These are phyloP conservation scores for Aristolochia californica DNA, from an alignment of 164 flowering plant genomes.

Conservation along the genomic window DNA sequence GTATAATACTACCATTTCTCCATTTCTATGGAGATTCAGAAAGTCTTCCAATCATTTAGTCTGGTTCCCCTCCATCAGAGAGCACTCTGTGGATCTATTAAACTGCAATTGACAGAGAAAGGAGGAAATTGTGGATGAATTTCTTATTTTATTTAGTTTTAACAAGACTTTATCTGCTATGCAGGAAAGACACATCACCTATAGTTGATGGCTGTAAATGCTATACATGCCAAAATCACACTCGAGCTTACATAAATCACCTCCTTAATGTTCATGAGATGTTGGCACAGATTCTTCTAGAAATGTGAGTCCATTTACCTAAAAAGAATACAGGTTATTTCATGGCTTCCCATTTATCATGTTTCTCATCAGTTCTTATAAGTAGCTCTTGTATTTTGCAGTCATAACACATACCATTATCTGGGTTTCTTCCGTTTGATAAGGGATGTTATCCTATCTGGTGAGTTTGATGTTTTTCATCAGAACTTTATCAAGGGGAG, in stretches of 20 bases:
- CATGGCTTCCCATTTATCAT: background rate
- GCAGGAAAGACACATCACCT: constrained; percentile 72
- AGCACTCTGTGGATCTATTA: no score
- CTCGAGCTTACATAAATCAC: constrained; percentile 82
- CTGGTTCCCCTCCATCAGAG: no score
- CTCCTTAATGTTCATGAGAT: constrained; percentile 88
- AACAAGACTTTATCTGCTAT: background rate
- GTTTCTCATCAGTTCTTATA: background rate
- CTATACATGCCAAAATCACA: constrained; percentile 82
- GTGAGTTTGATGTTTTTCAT: constrained; percentile 41
- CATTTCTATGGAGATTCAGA: no score
- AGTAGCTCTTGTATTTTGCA: constrained; percentile 20
- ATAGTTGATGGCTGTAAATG: constrained; percentile 53
- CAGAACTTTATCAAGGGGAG: constrained; percentile 39
- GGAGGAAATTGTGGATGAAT: no score
- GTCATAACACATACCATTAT: constrained; percentile 86
- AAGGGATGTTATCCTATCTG: constrained; percentile 58
- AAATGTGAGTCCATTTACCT: constrained; percentile 38
- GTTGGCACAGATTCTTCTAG: constrained; percentile 81
- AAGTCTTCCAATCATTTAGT: no score
- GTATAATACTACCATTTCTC: no score
- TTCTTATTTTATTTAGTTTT: no score
- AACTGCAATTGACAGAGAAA: no score
- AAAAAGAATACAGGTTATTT: background rate
- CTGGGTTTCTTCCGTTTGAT: constrained; percentile 58